Evolutionary conservation across 2,329 filamentous ascomycete species (phyloP).

Genomic region (Dothideomycetes sp.): DNA sequence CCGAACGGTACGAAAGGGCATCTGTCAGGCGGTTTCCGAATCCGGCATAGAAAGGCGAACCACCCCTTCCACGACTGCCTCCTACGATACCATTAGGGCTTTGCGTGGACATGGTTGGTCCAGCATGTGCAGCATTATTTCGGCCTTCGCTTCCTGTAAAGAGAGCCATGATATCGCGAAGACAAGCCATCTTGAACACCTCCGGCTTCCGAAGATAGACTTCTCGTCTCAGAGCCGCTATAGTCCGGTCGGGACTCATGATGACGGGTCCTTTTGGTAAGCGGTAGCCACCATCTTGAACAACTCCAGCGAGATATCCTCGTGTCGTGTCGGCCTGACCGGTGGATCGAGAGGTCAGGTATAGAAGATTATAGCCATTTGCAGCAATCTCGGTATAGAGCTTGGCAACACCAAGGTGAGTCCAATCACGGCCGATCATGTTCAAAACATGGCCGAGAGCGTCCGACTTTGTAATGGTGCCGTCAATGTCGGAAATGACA

Average conservation of each 20-base stretch:
- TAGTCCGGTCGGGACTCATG: slow-evolving; percentile 86
- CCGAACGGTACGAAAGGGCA: slow-evolving; percentile 87
- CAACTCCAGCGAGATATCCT: slow-evolving; percentile 78
- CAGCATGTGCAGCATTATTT: slow-evolving; percentile 12
- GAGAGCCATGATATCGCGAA: slow-evolving; percentile 84
- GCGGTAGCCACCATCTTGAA: slow-evolving; percentile 73
- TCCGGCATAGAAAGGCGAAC: slow-evolving; percentile 80
- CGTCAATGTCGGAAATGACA: slow-evolving; percentile 96
- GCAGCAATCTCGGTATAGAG: slow-evolving; percentile 89
- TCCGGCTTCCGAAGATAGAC: slow-evolving; percentile 94
- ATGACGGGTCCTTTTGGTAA: slow-evolving; percentile 89
- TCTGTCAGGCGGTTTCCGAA: slow-evolving; percentile 96
- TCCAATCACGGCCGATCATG: slow-evolving; percentile 97
- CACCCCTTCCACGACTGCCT: slow-evolving; percentile 14
- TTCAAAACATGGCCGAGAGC: slow-evolving; percentile 73
- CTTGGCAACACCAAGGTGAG: slow-evolving; percentile 90
- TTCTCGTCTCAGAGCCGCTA: slow-evolving; percentile 83
- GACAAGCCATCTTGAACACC: slow-evolving; percentile 98
- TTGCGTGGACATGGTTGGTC: slow-evolving; percentile 5
- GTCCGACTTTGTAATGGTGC: slow-evolving; percentile 80
- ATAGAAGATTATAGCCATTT: slow-evolving; percentile 98
- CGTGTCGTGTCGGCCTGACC: slow-evolving; percentile 87
- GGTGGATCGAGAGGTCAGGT: slow-evolving; percentile 86
- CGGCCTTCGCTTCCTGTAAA: slow-evolving; percentile 43
- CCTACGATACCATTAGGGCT: slow-evolving; percentile 1